Evolutionary conservation across 192 early-diverging fungal genomes (phyloP).

Genomic region (Helicostylum pulchrum): DNA sequence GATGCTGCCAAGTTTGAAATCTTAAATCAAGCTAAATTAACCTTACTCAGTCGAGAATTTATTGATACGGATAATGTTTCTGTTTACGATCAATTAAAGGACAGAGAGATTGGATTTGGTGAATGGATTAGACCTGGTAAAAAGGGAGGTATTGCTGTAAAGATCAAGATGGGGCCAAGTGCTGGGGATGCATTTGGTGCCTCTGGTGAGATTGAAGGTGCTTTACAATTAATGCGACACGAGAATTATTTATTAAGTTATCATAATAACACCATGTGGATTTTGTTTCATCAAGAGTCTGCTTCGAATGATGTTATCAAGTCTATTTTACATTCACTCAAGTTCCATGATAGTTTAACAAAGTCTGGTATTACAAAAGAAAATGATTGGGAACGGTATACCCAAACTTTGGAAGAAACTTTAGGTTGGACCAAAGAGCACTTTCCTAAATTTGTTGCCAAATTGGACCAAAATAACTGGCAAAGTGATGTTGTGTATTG

Average conservation of each 20-base stretch:
- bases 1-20: conserved; percentile 64
- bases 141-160: conserved; percentile 34
- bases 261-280: conserved; percentile 36
- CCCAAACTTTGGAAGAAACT: conserved; percentile 30
- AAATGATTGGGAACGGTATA: conserved; percentile 25
- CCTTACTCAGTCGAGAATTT: conserved; percentile 48
- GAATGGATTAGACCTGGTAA: conserved; percentile 49
- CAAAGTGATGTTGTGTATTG: conserved; percentile 59
- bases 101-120: conserved; percentile 54
- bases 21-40: conserved; percentile 58
- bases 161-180: conserved; percentile 45
- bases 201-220: conserved; percentile 34
- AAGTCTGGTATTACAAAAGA: conserved; percentile 19
- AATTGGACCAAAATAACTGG: conserved; percentile 53
- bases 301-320: conserved; percentile 55
- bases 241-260: conserved; percentile 62
- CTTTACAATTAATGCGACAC: conserved; percentile 45
- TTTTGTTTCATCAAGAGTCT: conserved; percentile 52
- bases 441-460: conserved; percentile 48
- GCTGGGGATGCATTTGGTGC: conserved; percentile 43
- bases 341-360: conserved; percentile 34
- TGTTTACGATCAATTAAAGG: conserved; percentile 37
- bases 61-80: conserved; percentile 46
- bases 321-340: conserved; percentile 54
- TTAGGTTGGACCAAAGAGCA: conserved; percentile 46